Base-by-base conservation (phyloP, 1,284 basidiomycete species). In the Wolfiporia cocos region DNA sequence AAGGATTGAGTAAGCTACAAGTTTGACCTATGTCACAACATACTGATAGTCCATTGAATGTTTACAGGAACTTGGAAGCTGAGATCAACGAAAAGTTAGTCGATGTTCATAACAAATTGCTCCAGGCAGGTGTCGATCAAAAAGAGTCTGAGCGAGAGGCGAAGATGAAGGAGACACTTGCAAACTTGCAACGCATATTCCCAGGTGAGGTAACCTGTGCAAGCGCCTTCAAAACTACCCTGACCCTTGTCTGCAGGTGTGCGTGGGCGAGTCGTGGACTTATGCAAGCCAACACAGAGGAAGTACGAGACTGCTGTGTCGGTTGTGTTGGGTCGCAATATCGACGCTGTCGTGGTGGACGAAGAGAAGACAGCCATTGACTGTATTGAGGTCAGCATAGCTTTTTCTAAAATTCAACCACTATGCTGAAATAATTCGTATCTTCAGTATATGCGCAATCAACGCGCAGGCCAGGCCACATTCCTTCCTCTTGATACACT, bases 401-500 rank as follows among this genome's bases (percentile, higher is more conserved):
- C n/a, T n/a, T n/a, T n/a, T n/a, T n/a, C n/a, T n/a, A n/a, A n/a
- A n/a, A n/a, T n/a, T n/a, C n/a, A 49, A 19, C 6, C 11, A 23
- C 20, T 33, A 10, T n/a, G 17, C 28, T 35, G 2, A 21, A 12
- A 18, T 11, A n/a, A 22, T 7, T 2, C 20, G 30, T 17, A n/a
- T 33, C 9, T 9, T 41, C 17, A 94, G 86, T 99, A 97, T 63
- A 81, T 99, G 75, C 87, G 92, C 48, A 92, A 88, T 55, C 92
- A 97, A 64, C 86, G 94, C 24, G 82, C 86, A 0, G 95, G 95
- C 1, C 91, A 93, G 64, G 93, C 93, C 5, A 99, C 95, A 0
- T 99, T 99, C 68, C 86, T 99, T 38, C 96, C 96, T 0, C 82
- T 99, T 10, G 95, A 99, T 62, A 94, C 91, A 1, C 94, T 99